phyloP scores from a whole-genome alignment of 805 yeast species.

The Metschnikowia cubensis region DNA sequence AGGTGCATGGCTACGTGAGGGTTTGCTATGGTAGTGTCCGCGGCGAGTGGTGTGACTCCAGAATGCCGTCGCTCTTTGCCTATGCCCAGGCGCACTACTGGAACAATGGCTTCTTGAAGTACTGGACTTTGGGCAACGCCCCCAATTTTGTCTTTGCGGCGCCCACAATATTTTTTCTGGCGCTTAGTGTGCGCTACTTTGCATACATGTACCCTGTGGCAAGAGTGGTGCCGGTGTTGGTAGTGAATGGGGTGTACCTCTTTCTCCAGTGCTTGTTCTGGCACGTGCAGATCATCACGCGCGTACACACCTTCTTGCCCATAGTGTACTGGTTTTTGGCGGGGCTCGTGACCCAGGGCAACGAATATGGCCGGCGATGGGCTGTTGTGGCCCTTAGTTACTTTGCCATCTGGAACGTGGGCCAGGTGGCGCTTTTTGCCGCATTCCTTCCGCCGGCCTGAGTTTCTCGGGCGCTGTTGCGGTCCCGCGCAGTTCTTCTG shows the following conservation, averaged over 20 bases:
- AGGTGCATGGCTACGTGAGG: conserved; percentile 47
- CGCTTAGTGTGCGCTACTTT: conserved; percentile 38
- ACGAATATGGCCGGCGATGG: conserved; percentile 7
- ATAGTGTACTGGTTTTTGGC: conserved; percentile 55
- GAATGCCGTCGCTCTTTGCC: conserved; percentile 56
- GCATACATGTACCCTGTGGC: conserved; percentile 30
- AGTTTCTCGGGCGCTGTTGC: conserved; percentile 7
- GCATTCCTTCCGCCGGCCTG: conserved; percentile 94
- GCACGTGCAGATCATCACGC: conserved; percentile 82
- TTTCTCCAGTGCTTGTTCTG: conserved; percentile 55
- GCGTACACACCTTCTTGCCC: conserved; percentile 77
- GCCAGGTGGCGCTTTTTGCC: conserved; percentile 71
- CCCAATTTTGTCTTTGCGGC: conserved; percentile 78
- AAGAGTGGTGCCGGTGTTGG: conserved; percentile 35
- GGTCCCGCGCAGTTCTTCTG: neutral
- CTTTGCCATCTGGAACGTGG: conserved; percentile 58
- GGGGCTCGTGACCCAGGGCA: conserved; percentile 45
- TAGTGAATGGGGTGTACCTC: conserved; percentile 43
- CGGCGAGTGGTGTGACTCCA: conserved; percentile 71
- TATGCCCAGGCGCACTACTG: conserved; percentile 81
- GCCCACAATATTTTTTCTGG: conserved; percentile 57
- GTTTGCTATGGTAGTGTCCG: conserved; percentile 59
- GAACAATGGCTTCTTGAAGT: conserved; percentile 75
- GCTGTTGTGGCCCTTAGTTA: conserved; percentile 24
- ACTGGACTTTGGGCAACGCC: conserved; percentile 78